Conservation (phyloP, 208 protist genomes). For the Leishmania amazonensis region DNA sequence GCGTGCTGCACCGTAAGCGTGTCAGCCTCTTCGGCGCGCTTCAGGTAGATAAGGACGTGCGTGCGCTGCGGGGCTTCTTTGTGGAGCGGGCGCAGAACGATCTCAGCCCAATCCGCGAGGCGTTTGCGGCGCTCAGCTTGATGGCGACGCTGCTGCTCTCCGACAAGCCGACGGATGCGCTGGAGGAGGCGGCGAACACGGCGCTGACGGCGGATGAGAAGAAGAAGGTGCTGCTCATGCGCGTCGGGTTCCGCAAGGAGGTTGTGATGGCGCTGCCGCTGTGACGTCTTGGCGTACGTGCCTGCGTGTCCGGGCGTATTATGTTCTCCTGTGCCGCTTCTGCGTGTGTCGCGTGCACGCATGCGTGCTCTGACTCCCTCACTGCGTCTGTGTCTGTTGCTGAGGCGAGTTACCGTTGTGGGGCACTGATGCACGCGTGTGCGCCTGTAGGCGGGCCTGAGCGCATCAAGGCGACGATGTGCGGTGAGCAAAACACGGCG, state of each 20-base stretch:
- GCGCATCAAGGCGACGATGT: not conserved
- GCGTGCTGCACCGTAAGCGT: conserved; percentile 50
- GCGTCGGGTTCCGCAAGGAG: conserved; percentile 68
- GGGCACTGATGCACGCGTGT: not conserved
- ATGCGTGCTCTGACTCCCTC: not conserved
- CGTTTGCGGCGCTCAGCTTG: conserved; percentile 52
- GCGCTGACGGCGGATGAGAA: conserved; percentile 81
- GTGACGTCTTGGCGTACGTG: conserved; percentile 10
- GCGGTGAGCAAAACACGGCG: not conserved
- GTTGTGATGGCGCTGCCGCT: conserved; percentile 61
- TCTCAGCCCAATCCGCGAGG: conserved; percentile 49
- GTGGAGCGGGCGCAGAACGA: conserved; percentile 46
- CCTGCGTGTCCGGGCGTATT: not conserved
- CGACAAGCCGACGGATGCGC: conserved; percentile 67
- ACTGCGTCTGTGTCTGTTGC: not conserved
- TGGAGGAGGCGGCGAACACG: conserved; percentile 61
- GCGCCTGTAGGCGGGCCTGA: not conserved
- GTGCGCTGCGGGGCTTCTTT: conserved; percentile 71
- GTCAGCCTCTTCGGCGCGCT: conserved; percentile 74
- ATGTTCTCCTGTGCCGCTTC: not conserved
- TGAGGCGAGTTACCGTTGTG: not conserved
- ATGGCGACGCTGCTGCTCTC: conserved; percentile 64
- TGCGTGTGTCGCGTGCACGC: not conserved
- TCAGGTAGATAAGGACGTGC: conserved; percentile 85
- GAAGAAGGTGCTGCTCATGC: conserved; percentile 52